A percentile compares a stretch with the other conserved stretches of the same genome.
Conservation (phyloP, 768 basidiomycete species). For the Mycena sanguinolenta region DNA sequence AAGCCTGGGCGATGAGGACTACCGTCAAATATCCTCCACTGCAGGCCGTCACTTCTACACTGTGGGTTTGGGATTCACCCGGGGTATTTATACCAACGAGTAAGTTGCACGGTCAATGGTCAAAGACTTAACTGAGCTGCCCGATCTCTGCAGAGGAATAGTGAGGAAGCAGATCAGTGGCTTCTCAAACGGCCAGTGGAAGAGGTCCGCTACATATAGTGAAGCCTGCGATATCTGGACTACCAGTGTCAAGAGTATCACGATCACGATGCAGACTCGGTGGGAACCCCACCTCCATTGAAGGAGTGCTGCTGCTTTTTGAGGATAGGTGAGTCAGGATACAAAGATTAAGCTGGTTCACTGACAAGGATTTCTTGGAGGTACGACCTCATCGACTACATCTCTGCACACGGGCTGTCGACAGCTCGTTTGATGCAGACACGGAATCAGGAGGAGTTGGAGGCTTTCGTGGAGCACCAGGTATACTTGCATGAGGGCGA, state of each 20-base stretch:
- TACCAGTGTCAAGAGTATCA: too few species aligned
- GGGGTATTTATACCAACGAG: too few species aligned
- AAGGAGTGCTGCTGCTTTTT: background rate
- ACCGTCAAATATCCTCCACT: background rate
- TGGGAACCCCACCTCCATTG: background rate
- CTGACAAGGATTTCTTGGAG: too few species aligned
- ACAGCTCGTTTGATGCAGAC: background rate
- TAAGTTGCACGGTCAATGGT: too few species aligned
- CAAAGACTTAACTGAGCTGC: too few species aligned
- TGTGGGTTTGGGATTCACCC: background rate
- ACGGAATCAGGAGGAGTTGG: background rate
- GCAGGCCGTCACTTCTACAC: background rate
- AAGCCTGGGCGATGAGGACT: background rate
- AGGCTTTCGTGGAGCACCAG: background rate
- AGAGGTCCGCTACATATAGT: too few species aligned
- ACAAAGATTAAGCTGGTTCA: too few species aligned
- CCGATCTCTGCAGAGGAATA: too few species aligned
- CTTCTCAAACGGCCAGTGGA: too few species aligned
- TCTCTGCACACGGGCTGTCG: background rate
- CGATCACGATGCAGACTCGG: too few species aligned
- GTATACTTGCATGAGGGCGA: background rate
- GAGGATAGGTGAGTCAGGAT: slow-evolving; percentile 9
- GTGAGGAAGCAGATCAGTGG: too few species aligned
- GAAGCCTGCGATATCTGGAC: too few species aligned
- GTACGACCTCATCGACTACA: slow-evolving; percentile 11